Evolutionary conservation across 306 rosid species (phyloP).

Genomic region (Prunus salicina): DNA sequence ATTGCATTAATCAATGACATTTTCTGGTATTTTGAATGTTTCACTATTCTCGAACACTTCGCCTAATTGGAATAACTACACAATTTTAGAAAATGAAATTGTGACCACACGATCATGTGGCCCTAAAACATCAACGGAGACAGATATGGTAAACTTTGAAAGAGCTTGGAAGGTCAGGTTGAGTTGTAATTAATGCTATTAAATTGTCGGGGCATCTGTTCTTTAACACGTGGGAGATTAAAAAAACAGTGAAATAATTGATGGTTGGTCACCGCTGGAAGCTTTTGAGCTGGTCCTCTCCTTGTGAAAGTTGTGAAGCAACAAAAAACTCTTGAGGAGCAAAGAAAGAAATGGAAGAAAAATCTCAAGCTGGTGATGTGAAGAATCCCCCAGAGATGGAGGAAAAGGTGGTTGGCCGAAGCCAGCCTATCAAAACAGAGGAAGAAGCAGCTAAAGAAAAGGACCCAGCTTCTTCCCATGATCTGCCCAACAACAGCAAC

Average conservation of each 20-base stretch:
- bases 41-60: neutral
- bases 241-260: constrained; percentile 2
- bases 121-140: neutral
- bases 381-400: neutral
- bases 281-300: neutral
- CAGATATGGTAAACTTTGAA: neutral
- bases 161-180: neutral
- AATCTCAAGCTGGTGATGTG: neutral
- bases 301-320: constrained; percentile 3
- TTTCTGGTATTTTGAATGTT: no score
- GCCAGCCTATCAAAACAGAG: neutral
- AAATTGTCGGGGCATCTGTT: neutral
- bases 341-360: neutral
- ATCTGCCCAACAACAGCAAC: constrained; percentile 11
- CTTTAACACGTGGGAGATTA: constrained; percentile 19
- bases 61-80: neutral
- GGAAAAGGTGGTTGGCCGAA: neutral
- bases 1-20: no score
- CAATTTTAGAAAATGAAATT: neutral
- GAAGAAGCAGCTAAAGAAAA: neutral
- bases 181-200: neutral
- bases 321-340: neutral
- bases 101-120: constrained; percentile 1
- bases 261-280: constrained; percentile 1
- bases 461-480: constrained; percentile 1